Evolutionary conservation across 345 rosid genomes (phyloP), one percentile per base, ranked within the genome.

Genomic region (Raphanus raphanistrum): DNA sequence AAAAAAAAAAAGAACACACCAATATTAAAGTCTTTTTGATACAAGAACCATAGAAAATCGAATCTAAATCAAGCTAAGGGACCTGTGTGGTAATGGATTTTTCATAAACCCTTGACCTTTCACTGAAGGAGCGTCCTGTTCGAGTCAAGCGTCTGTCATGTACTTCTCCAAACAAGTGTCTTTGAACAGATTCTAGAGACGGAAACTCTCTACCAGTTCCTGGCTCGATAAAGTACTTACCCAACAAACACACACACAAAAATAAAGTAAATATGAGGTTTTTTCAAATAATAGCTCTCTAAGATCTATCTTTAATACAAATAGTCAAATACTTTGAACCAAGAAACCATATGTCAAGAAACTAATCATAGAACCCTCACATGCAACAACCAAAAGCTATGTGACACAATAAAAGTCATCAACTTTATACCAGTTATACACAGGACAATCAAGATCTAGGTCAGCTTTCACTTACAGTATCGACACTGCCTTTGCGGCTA

Each of bases 131-230:
- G 55, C 9, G 3, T 60, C 17, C 9, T 72, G 26, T 45, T 71
- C 63, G 69, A 66, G 43, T 72, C 63, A 72, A 58, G 25, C 77
- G 55, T 59, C 33, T 59, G 3, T 72, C 69, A 26, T 8, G 25
- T 60, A 21, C 77, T 66, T 38, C 66, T 57, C 71, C 43, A 63
- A n/a, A 2, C 66, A 68, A 73, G 28, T 73, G 38, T 68, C 69
- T 73, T 2, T 79, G 71, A 68, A 68, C 74, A 68, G 74, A 65
- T 68, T 68, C 82, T 9, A 68, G 10, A 62, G 82, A 68, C 38
- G 52, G 15, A 73, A 73, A 73, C 21, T 79, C 28, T 79, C 66
- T 67, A 59, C 78, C 82, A 36, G 52, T 73, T 54, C 71, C 71
- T 69, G 75, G 75, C 66, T 79, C 71, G 26, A 69, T n/a, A 15